phyloP scores from a whole-genome alignment of 768 basidiomycete genomes.

The Naematelia aurantialba region DNA sequence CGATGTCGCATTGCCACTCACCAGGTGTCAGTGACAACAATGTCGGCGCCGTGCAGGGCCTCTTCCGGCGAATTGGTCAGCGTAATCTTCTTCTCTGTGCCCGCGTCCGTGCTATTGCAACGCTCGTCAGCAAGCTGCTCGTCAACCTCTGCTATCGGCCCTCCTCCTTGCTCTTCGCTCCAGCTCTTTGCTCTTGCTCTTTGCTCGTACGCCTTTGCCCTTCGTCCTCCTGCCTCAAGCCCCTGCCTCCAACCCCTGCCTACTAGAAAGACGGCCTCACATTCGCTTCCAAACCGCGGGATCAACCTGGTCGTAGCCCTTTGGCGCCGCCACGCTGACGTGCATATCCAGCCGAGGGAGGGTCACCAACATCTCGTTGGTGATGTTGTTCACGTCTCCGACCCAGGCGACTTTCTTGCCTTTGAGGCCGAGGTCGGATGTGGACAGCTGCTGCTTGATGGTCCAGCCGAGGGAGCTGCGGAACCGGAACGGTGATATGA shows the following conservation, averaged over 20 bases:
- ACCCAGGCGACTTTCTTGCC: conserved; percentile 89
- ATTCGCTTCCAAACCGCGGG: conserved; percentile 75
- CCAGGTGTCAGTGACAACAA: conserved; percentile 99
- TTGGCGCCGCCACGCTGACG: conserved; percentile 77
- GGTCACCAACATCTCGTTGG: conserved; percentile 95
- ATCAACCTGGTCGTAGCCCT: conserved; percentile 53
- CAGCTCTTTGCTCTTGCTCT: no score
- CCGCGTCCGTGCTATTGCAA: conserved; percentile 37
- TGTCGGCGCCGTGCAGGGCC: conserved; percentile 82
- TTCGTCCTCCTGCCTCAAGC: no score
- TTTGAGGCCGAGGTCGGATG: conserved; percentile 53
- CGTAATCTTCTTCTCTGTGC: conserved; percentile 35
- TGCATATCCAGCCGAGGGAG: conserved; percentile 86
- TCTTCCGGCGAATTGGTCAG: conserved; percentile 61
- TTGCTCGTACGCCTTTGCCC: no score
- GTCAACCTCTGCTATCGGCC: background rate
- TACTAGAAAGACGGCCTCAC: conserved; percentile 47
- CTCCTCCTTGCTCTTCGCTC: no score
- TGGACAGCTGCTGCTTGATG: background rate
- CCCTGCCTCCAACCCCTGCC: no score
- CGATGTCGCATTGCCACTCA: no score
- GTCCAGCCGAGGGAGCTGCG: no score
- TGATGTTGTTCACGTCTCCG: conserved; percentile 89
- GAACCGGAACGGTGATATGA: no score
- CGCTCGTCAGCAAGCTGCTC: background rate